These are phyloP conservation scores for Fraxinus latifolia DNA, from an alignment of 305 asterid species.

Conservation along the genomic window DNA sequence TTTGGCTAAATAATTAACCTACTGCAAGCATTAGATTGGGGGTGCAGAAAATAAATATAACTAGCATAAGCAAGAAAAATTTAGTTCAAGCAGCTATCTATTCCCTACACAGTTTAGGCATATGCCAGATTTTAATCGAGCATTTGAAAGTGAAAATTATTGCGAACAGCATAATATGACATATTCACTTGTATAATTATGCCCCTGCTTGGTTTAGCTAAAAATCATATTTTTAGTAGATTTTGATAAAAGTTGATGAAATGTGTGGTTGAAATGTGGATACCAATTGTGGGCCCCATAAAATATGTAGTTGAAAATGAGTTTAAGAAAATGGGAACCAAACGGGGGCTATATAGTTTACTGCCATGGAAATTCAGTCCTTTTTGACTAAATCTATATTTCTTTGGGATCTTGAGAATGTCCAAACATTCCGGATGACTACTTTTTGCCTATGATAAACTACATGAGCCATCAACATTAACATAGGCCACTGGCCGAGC, in stretches of 20 bases:
- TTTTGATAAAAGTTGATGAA: neutral
- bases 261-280: neutral
- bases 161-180: neutral
- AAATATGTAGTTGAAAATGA: neutral
- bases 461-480: neutral
- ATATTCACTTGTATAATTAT: neutral
- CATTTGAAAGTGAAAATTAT: neutral
- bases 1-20: neutral
- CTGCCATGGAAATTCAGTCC: neutral
- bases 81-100: neutral
- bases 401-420: neutral
- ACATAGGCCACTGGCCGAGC: neutral
- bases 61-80: neutral
- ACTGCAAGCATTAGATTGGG: neutral
- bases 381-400: neutral
- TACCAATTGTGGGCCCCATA: neutral
- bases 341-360: neutral
- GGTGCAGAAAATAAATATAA: neutral
- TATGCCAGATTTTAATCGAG: neutral
- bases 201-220: neutral
- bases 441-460: neutral
- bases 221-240: neutral
- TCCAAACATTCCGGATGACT: neutral
- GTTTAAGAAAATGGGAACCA: neutral
- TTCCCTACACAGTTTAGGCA: neutral